A percentile compares a stretch with the other conserved stretches of the same genome.
Conservation (phyloP, 2,329 filamentous ascomycete genomes). For the Fusarium pseudonygamai region DNA sequence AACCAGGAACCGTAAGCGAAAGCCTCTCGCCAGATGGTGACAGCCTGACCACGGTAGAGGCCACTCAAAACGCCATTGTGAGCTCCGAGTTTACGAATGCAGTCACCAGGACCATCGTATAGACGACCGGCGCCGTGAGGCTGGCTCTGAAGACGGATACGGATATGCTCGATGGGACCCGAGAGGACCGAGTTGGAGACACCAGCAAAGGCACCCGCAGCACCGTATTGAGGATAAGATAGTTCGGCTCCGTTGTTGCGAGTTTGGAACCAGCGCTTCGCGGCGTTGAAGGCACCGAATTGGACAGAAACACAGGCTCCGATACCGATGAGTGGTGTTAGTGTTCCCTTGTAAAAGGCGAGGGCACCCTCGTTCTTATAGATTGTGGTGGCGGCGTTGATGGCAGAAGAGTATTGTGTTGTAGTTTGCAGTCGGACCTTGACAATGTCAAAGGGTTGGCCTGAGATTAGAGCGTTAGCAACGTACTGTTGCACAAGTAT, state of each 20-base stretch:
- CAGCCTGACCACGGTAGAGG: conserved; percentile 86
- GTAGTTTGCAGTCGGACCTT: conserved; percentile 97
- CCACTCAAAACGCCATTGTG: conserved; percentile 73
- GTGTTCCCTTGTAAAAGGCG: conserved; percentile 98
- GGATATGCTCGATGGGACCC: conserved; percentile 93
- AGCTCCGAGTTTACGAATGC: conserved; percentile 81
- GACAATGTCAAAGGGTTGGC: conserved; percentile 87
- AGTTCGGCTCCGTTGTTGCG: conserved; percentile 73
- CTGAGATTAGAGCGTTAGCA: conserved; percentile 50
- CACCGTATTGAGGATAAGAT: conserved; percentile 87
- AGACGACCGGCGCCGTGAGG: conserved; percentile 83
- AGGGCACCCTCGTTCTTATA: conserved; percentile 86
- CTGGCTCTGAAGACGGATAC: conserved; percentile 95
- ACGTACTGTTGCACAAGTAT: background rate
- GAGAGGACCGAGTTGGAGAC: conserved; percentile 90
- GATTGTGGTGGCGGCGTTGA: conserved; percentile 84
- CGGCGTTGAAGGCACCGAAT: conserved; percentile 96
- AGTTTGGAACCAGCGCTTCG: conserved; percentile 84
- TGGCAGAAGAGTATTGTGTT: conserved; percentile 79
- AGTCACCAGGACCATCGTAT: conserved; percentile 88
- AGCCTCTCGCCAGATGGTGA: conserved; percentile 88
- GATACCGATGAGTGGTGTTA: conserved; percentile 94
- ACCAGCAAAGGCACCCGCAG: conserved; percentile 90
- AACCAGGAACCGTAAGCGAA: conserved; percentile 98
- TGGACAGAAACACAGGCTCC: conserved; percentile 98